Base-by-base conservation (phyloP, 345 rosid species). In the Passiflora organensis region DNA sequence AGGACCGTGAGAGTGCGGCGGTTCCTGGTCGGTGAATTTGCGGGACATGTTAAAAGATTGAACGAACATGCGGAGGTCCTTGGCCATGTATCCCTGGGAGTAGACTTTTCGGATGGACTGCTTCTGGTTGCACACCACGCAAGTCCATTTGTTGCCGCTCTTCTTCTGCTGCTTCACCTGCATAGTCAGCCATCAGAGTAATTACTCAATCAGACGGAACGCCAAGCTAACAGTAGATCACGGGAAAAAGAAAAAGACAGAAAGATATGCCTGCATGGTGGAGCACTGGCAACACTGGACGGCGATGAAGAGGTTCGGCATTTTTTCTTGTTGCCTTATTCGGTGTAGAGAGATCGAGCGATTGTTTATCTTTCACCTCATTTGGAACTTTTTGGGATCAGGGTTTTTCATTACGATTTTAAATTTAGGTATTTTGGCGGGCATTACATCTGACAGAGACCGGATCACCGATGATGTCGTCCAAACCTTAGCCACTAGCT, bases 91-190 rank as follows among this genome's bases (percentile, higher is more conserved):
- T 2, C 89, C 84, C 48, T 73, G 80, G 3, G 89, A 84, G 53
- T 85, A 87, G 25, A 91, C 83, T 58, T 74, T 83, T 36, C 62
- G 36, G 13, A 83, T 75, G 13, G 91, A 91, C 55, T 91, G 95
- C 65, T 80, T 91, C 81, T 91, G 81, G 69, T 87, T 85, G 70
- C 90, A 85, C 2, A 87, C 76, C 45, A 76, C 89, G 67, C 97
- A 91, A 13, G 79, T 72, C 97, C 96, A 91, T 57, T 77, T 87
- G 73, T 72, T 85, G 48, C 54, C 51, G 55, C 67, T 69, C 12
- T 80, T 91, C 85, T 80, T 85, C 80, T 71, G 72, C 73, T 91
- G 96, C 79, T 83, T 91, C 78, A 85, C 96, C 97, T 89, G 71
- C 14, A 16, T 18, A n/a, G 0, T 34, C 21, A n/a, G n/a, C n/a